Conservation (phyloP, 768 basidiomycete species). For the Tylopilus sp. region DNA sequence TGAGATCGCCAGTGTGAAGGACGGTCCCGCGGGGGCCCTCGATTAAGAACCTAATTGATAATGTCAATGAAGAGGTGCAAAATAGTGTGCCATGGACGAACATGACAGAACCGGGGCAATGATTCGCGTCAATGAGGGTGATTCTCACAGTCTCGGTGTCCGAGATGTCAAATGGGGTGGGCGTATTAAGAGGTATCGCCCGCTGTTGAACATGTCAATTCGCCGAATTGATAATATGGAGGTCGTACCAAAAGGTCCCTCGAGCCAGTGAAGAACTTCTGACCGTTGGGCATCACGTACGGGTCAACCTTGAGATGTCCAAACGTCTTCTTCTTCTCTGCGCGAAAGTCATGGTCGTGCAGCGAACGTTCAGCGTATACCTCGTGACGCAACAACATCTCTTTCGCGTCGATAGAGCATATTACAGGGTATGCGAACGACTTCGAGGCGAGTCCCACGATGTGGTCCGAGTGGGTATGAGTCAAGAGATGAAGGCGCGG, state of each 20-base stretch:
- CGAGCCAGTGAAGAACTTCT: conserved; percentile 45
- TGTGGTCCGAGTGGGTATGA: conserved; percentile 89
- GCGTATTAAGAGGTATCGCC: conserved; percentile 57
- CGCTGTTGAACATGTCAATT: conserved; percentile 36
- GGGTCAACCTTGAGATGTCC: conserved; percentile 64
- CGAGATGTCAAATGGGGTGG: conserved; percentile 57
- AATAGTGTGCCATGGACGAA: conserved; percentile 32
- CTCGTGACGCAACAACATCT: conserved; percentile 81
- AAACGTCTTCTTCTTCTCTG: conserved; percentile 47
- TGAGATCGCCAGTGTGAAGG: conserved; percentile 91
- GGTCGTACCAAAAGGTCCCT: conserved; percentile 49
- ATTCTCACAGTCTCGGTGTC: conserved; percentile 59
- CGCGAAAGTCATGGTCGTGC: conserved; percentile 38
- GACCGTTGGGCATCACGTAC: conserved; percentile 43
- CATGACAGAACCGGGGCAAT: conserved; percentile 95
- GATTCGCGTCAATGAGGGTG: conserved; percentile 87
- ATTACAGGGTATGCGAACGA: conserved; percentile 70
- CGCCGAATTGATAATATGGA: background rate
- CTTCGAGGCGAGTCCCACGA: conserved; percentile 69
- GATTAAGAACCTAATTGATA: conserved; percentile 70
- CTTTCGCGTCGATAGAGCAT: conserved; percentile 82
- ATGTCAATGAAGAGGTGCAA: background rate
- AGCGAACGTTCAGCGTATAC: conserved; percentile 61
- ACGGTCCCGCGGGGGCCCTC: conserved; percentile 67
- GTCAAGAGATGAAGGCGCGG: conserved; percentile 70